These are phyloP conservation scores for Haplosporangium sp. DNA, from an alignment of 371 early-diverging fungal species.

Conservation along the genomic window DNA sequence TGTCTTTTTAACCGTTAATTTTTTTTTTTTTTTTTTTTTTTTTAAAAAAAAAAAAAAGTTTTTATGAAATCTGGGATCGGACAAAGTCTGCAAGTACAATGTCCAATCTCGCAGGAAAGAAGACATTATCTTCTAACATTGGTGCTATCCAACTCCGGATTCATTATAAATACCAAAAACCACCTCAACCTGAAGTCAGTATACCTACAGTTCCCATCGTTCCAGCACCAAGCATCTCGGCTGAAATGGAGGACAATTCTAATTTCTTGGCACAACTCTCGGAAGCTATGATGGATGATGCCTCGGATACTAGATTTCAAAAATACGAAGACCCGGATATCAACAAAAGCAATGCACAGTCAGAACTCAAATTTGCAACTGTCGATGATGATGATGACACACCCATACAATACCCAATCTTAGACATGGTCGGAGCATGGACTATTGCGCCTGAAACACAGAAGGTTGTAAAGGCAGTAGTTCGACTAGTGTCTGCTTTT, in stretches of 20 bases:
- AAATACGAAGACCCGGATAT: slow-evolving; percentile 41
- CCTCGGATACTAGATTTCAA: slow-evolving; percentile 52
- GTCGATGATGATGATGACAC: slow-evolving; percentile 53
- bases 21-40: not conserved
- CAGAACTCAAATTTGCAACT: slow-evolving; percentile 44
- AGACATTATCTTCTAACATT: slow-evolving; percentile 67
- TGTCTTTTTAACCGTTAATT: not conserved
- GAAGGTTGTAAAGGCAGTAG: slow-evolving; percentile 74
- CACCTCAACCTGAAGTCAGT: slow-evolving; percentile 19
- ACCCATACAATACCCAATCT: slow-evolving; percentile 44
- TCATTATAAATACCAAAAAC: slow-evolving; percentile 70
- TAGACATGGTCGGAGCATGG: slow-evolving; percentile 57
- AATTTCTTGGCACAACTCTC: slow-evolving; percentile 50
- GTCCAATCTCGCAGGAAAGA: slow-evolving; percentile 64
- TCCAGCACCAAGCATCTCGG: slow-evolving; percentile 30
- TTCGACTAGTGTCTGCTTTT: slow-evolving; percentile 74
- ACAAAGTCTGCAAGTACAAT: slow-evolving; percentile 69
- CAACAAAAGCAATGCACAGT: slow-evolving; percentile 50
- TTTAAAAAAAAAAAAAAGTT: slow-evolving; percentile 38
- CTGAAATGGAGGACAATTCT: slow-evolving; percentile 33
- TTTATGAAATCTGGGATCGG: slow-evolving; percentile 75
- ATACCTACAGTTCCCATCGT: slow-evolving; percentile 18
- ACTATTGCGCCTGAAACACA: slow-evolving; percentile 68
- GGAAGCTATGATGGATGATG: slow-evolving; percentile 53
- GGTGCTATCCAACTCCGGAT: slow-evolving; percentile 78